Evolutionary conservation across 2,329 filamentous ascomycete species (phyloP), one percentile per base, ranked within the genome.

Genomic region (Penicillium psychrosexuale): DNA sequence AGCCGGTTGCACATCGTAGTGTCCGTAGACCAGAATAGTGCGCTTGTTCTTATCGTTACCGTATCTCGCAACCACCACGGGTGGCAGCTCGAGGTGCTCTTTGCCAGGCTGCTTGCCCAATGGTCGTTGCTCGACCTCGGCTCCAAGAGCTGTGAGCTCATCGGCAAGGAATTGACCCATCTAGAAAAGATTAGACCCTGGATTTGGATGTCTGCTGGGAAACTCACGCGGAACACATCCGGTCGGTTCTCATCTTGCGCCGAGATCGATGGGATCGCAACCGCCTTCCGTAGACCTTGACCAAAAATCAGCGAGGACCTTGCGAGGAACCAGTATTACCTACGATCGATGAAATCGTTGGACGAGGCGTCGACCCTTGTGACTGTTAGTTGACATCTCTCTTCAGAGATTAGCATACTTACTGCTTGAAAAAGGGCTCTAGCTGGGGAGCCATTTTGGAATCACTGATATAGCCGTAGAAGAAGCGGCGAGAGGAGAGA

Each of bases 1-100:
- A 33, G 94, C 94, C 27, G 94, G 94, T 78, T 99, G 94, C 34
- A 99, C 94, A 73, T 99, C 94, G 79, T 99, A 99, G 80, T 99
- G 94, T 45, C 94, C 94, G 71, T 99, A 99, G 44, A 99, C 91
- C 59, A 99, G 82, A 64, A 99, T 94, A 34, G 92, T 97, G 57
- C 90, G 85, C 84, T 97, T 99, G 75, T 84, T 90, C 75, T 89
- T 87, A 74, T 97, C 92, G 74, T 85, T 90, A 64, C 94, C 92
- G 74, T 97, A 97, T 64, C 94, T 88, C 47, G 88, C 93, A 60
- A 99, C 84, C 53, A 99, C 85, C 48, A 96, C 92, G 1, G 94
- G 94, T 3, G 94, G 94, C 15, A 99, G 87, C 53, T 96, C 87
- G 65, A 99, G 86, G 66, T 92, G 82, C 70, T 96, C 91, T 72